phyloP scores from a whole-genome alignment of 306 rosid species.

The Prunus mongolica region DNA sequence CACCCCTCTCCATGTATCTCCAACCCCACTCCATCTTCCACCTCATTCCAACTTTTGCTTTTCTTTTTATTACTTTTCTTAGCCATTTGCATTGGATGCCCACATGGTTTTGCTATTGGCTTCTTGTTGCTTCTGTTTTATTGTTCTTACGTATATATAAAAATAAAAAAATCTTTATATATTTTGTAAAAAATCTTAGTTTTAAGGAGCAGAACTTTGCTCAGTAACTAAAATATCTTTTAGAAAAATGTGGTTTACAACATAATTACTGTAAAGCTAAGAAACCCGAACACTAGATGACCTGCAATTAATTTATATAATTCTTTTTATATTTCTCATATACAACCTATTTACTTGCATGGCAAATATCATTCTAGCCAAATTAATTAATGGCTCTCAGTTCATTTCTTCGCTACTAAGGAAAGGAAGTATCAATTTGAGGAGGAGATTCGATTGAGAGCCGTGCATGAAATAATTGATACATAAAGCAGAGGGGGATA shows the following conservation, averaged over 20 bases:
- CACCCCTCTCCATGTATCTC: conserved; percentile 31
- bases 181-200: too few species aligned
- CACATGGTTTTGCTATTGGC: conserved; percentile 25
- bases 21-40: conserved; percentile 37
- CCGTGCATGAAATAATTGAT: conserved; percentile 11
- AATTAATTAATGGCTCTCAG: not conserved
- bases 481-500: conserved; percentile 11
- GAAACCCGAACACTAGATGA: not conserved
- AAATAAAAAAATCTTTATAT: not conserved
- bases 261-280: not conserved
- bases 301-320: not conserved
- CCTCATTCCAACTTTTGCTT: conserved; percentile 38
- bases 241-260: not conserved
- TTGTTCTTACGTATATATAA: not conserved
- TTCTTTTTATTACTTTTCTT: conserved; percentile 40
- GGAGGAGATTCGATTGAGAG: conserved; percentile 14
- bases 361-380: too few species aligned
- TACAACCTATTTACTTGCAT: too few species aligned
- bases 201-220: too few species aligned
- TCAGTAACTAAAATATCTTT: not conserved
- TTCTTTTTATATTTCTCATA: not conserved
- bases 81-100: conserved; percentile 57
- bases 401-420: conserved; percentile 31
- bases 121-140: not conserved
- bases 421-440: conserved; percentile 28